Evolutionary conservation across 345 rosid genomes (phyloP).

Genomic region (Moricandia moricandioides): DNA sequence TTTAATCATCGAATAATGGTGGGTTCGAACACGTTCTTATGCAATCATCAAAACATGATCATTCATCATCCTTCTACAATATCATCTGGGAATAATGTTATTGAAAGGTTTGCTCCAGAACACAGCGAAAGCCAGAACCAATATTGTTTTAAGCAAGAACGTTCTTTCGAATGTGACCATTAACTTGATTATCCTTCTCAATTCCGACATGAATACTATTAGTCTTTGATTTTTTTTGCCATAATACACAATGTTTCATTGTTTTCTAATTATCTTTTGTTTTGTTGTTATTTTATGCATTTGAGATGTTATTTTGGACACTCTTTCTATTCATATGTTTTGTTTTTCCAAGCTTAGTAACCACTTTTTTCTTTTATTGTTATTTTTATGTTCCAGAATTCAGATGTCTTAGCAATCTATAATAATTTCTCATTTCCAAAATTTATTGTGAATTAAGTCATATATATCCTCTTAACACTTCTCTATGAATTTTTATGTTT

Average conservation of each 20-base stretch:
- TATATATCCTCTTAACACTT: background rate
- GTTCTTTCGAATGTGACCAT: background rate
- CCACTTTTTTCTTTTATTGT: background rate
- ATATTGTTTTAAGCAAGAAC: constrained; percentile 12
- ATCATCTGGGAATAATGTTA: background rate
- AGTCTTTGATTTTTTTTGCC: background rate
- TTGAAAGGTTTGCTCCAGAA: background rate
- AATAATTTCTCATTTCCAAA: background rate
- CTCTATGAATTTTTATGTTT: background rate
- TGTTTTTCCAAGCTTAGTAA: background rate
- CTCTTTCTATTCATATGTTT: background rate
- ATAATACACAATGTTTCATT: background rate
- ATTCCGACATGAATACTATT: background rate
- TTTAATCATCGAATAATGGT: constrained; percentile 9
- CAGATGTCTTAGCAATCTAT: background rate
- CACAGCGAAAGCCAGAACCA: constrained; percentile 7
- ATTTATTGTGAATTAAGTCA: background rate
- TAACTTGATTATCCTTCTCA: constrained; percentile 7
- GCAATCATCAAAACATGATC: constrained; percentile 6
- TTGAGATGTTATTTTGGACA: background rate
- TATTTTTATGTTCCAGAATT: background rate
- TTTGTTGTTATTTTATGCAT: background rate
- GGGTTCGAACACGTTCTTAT: background rate
- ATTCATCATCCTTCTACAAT: background rate
- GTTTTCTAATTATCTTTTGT: background rate